Evolutionary conservation across 192 early-diverging fungal genomes (phyloP), one percentile per base, ranked within the genome.

Genomic region (Rhizophagus prolifer): DNA sequence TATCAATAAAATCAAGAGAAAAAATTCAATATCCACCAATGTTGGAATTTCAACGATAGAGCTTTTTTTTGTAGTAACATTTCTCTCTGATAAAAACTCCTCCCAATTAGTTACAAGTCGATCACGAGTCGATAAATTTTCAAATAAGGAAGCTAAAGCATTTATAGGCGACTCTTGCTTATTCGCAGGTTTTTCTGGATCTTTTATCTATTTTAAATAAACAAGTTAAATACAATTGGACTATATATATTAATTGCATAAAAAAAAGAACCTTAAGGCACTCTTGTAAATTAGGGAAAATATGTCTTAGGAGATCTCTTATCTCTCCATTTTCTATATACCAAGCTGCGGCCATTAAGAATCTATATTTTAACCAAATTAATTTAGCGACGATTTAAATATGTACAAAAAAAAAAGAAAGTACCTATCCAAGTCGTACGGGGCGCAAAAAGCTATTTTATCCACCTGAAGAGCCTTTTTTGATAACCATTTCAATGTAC

Each of bases 241-340:
- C 19, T n/a, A 23, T 41, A 38, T 41, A 41, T 34, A 66, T 8
- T 9, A 67, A 67, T 23, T 41, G 36, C 36, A 67, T 23, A 67
- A 8, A 41, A 14, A 67, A 9, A 67, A n/a, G 7, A 16, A 67
- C 65, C 34, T 67, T 36, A 0, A 23, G 68, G 16, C 4, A 19
- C 7, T 70, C 44, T 70, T 70, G 68, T 70, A 70, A 70, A 25
- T 34, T 70, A 23, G 68, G 68, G 13, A 70, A 70, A 25, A 70
- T 47, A 26, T 30, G 9, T 70, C 23, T 30, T 19, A 70, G 28
- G 23, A 38, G 30, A 10, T 70, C 25, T 70, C 38, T 23, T 16
- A 70, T 25, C 6, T 14, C 44, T n/a, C 68, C 68, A 47, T 23
- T 47, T 70, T 70, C 68, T 14, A 70, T 26, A 28, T 70, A 28